These are phyloP conservation scores for Areca catechu DNA, from an alignment of 176 grass and related monocot species.

Conservation along the genomic window DNA sequence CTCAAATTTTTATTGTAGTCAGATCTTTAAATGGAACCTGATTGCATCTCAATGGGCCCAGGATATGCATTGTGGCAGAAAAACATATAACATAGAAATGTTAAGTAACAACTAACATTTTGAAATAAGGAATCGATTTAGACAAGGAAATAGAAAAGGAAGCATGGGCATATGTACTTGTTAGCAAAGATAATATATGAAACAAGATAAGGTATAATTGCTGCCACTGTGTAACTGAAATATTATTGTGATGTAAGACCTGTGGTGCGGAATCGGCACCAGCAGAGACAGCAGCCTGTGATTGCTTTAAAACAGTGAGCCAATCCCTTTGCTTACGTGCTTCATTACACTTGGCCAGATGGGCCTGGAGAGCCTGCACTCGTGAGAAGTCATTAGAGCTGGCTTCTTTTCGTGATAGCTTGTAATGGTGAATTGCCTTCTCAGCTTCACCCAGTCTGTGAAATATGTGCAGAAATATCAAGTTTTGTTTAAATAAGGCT, in stretches of 20 bases:
- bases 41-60: too few relatives aligned
- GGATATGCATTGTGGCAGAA: too few relatives aligned
- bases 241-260: constrained; percentile 18
- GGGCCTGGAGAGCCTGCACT: constrained; percentile 53
- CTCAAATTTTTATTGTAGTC: too few relatives aligned
- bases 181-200: neutral
- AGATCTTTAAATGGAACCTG: too few relatives aligned
- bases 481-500: too few relatives aligned
- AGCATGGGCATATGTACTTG: too few relatives aligned
- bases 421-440: constrained; percentile 64
- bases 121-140: too few relatives aligned
- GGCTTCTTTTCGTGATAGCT: constrained; percentile 58
- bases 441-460: constrained; percentile 82
- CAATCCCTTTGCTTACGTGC: constrained; percentile 72
- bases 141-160: too few relatives aligned
- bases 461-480: neutral
- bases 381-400: constrained; percentile 23
- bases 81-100: too few relatives aligned
- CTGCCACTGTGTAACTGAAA: too few relatives aligned
- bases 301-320: constrained; percentile 60
- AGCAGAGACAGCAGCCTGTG: constrained; percentile 56
- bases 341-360: constrained; percentile 51
- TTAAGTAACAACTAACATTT: too few relatives aligned
- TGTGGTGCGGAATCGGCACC: constrained; percentile 73
- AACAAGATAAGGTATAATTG: neutral